A percentile compares a stretch with the other conserved stretches of the same genome.
These are phyloP conservation scores for Sporothrix schenckii DNA, from an alignment of 2,329 filamentous ascomycete species.

Conservation along the genomic window DNA sequence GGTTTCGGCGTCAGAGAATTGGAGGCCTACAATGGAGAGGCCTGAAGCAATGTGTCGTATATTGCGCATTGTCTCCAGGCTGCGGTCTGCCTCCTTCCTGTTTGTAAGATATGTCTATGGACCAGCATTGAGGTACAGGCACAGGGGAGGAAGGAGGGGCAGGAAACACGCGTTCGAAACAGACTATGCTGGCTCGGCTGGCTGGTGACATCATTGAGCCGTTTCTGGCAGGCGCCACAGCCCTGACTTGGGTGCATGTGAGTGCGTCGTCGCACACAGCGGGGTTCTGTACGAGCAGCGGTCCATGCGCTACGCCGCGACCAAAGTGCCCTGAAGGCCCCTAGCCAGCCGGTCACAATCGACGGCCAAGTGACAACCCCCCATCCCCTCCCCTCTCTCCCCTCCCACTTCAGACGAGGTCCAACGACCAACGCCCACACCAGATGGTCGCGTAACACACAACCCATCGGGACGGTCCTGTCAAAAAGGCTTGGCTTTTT, in stretches of 20 bases:
- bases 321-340: not conserved
- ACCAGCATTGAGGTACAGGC: not conserved
- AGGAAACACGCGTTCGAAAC: constrained; percentile 4
- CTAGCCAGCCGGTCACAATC: not conserved
- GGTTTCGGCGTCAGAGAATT: not conserved
- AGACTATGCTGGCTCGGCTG: not conserved
- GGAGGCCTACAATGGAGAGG: not conserved
- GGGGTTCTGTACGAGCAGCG: not conserved
- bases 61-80: constrained; percentile 11
- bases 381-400: not conserved
- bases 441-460: constrained; percentile 9
- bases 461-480: constrained; percentile 22
- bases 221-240: not conserved
- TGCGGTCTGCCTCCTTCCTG: not conserved
- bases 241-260: not conserved
- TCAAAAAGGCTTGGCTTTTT: constrained; percentile 26
- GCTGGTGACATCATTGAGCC: constrained; percentile 20
- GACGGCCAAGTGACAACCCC: too few species aligned
- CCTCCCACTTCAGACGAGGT: too few species aligned
- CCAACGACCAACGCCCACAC: not conserved
- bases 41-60: not conserved
- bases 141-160: constrained; percentile 3
- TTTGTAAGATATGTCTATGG: not conserved
- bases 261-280: not conserved
- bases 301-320: not conserved